Percentiles rank a stretch among this genome's conserved stretches.
Evolutionary conservation across 371 early-diverging fungal species (phyloP).

Genomic region (Haplosporangium sp.): DNA sequence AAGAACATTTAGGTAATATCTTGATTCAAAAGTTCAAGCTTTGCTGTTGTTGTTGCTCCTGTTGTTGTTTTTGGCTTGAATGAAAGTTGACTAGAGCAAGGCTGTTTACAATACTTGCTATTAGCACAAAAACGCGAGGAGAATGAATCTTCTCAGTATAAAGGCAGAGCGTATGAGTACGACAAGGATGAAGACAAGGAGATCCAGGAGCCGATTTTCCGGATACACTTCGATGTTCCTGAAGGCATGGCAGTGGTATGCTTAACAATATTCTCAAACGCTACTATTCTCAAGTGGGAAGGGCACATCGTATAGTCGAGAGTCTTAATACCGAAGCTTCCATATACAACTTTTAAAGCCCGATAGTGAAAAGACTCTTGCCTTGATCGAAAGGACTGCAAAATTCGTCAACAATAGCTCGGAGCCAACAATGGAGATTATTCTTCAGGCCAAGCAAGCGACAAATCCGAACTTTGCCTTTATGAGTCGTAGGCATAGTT

Average conservation of each 20-base stretch:
- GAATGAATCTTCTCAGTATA: conserved; percentile 7
- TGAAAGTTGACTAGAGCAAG: neutral
- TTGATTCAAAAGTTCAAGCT: no score
- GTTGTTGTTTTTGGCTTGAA: neutral
- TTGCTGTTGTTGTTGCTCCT: neutral
- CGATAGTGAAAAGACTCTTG: conserved; percentile 61
- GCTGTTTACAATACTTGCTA: neutral
- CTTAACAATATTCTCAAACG: neutral
- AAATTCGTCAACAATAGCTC: conserved; percentile 64
- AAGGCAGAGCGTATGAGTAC: conserved; percentile 29
- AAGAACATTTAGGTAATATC: conserved; percentile 49
- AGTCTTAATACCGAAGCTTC: neutral
- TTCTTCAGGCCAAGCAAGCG: conserved; percentile 75
- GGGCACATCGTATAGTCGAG: neutral
- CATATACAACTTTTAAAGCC: conserved; percentile 55
- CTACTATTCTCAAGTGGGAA: neutral
- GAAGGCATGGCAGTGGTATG: conserved; percentile 56
- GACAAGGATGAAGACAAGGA: conserved; percentile 2
- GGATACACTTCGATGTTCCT: conserved; percentile 52
- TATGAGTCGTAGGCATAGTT: conserved; percentile 60
- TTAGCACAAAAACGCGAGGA: conserved; percentile 22
- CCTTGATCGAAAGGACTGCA: conserved; percentile 75
- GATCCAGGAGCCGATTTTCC: conserved; percentile 12
- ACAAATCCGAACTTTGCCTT: conserved; percentile 76
- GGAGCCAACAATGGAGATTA: conserved; percentile 72